A percentile compares a stretch with the other conserved stretches of the same genome.
Evolutionary conservation across 2,329 filamentous ascomycete species (phyloP).

Genomic region (Botryotinia calthae): DNA sequence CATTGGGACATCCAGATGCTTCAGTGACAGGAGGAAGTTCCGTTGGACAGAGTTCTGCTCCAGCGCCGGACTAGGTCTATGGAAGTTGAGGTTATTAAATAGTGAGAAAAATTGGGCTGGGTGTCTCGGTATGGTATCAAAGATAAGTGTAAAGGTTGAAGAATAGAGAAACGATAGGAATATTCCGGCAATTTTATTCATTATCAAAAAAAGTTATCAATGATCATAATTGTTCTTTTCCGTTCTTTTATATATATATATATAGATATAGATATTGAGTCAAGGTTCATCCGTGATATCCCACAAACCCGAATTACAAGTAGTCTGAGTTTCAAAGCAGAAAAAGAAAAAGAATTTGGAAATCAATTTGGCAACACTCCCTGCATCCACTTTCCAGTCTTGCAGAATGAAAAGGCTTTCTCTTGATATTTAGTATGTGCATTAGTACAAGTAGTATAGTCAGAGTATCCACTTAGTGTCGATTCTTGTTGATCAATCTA

Average conservation of each 20-base stretch:
- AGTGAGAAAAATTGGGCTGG: not conserved
- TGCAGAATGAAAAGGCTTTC: not conserved
- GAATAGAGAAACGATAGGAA: not conserved
- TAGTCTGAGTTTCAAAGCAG: not conserved
- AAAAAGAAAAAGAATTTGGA: not conserved
- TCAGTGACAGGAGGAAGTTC: not conserved
- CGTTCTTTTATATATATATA: not conserved
- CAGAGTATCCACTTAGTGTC: not conserved
- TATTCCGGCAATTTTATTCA: not conserved
- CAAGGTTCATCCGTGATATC: not conserved
- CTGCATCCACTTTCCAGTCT: not conserved
- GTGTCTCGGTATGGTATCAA: not conserved
- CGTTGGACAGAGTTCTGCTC: not conserved
- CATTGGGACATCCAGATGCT: not conserved
- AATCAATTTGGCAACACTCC: not conserved
- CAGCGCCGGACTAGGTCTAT: not conserved
- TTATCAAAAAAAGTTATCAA: not conserved
- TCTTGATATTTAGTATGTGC: not conserved
- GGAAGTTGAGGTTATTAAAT: not conserved
- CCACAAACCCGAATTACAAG: not conserved
- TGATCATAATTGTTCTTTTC: not conserved
- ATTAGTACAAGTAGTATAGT: not conserved
- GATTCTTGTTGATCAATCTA: not conserved
- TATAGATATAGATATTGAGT: not conserved
- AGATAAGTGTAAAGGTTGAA: not conserved